A percentile compares a stretch with the other conserved stretches of the same genome.
Evolutionary conservation across 176 grass and related monocot genomes (phyloP).

Genomic region (Microstegium vimineum): DNA sequence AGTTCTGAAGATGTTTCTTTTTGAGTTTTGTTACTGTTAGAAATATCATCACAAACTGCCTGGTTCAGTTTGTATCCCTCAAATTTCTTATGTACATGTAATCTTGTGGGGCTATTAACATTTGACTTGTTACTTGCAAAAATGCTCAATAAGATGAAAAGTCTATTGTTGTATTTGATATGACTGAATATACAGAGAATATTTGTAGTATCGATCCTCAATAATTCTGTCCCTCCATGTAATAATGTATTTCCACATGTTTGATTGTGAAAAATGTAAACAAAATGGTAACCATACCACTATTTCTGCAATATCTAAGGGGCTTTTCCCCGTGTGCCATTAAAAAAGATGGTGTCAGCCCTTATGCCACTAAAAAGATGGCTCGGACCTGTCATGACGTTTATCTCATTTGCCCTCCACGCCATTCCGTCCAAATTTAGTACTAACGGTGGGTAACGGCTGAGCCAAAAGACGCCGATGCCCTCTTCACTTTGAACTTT

Average conservation of each 20-base stretch:
- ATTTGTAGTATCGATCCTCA: not conserved
- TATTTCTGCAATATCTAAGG: not conserved
- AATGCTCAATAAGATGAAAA: not conserved
- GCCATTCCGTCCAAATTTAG: no score
- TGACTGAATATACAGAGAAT: not conserved
- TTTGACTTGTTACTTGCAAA: not conserved
- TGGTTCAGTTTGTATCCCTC: not conserved
- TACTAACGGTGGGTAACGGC: no score
- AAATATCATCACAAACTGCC: conserved; percentile 10
- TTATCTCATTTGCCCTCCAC: no score
- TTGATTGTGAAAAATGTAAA: not conserved
- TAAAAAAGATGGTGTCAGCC: no score
- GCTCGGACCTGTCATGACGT: no score
- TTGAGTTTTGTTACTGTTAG: not conserved
- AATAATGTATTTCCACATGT: not conserved
- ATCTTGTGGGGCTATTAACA: not conserved
- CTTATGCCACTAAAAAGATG: no score
- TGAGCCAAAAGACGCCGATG: no score
- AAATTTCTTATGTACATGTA: conserved; percentile 20
- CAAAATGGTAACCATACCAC: not conserved
- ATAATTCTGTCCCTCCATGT: not conserved
- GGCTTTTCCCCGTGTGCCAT: no score
- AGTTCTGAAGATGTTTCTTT: not conserved
- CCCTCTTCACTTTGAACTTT: no score
- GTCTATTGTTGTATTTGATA: not conserved